These are phyloP conservation scores for Lindgomyces ingoldianus DNA, from an alignment of 495 filamentous ascomycete genomes.

Conservation along the genomic window DNA sequence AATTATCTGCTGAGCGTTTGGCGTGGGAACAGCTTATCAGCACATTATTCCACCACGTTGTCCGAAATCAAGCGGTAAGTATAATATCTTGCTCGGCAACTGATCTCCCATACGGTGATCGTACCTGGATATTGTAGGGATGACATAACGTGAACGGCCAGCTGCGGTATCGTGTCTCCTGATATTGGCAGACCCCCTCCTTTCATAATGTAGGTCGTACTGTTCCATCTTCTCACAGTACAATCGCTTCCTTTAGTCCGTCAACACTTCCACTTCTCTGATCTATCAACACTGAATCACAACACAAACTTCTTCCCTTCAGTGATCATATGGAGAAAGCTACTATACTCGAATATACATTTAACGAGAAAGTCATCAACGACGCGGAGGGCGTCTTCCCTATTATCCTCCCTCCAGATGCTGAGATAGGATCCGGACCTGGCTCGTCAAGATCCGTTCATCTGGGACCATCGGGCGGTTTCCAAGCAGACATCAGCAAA, in stretches of 20 bases:
- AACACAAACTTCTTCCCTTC: not conserved
- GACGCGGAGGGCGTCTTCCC: constrained; percentile 1
- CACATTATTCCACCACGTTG: not conserved
- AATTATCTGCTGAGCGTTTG: not conserved
- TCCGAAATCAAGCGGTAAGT: not conserved
- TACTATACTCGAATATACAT: not conserved
- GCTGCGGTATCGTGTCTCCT: not conserved
- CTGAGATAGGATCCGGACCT: not conserved
- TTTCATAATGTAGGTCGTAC: not conserved
- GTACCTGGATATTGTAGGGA: not conserved
- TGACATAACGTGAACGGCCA: not conserved
- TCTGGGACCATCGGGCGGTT: not conserved
- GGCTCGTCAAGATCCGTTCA: not conserved
- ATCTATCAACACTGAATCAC: not conserved
- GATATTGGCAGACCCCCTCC: not conserved
- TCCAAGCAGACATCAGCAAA: not conserved
- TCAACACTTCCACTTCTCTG: not conserved
- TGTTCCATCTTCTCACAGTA: not conserved
- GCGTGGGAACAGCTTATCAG: not conserved
- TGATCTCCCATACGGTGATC: not conserved
- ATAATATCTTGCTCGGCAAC: not conserved
- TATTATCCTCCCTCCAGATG: not conserved
- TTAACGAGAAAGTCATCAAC: not conserved
- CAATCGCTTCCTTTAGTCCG: not conserved
- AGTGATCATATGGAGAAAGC: not conserved